Evolutionary conservation across 192 early-diverging fungal genomes (phyloP).

Genomic region (Geranomyces michiganensis): DNA sequence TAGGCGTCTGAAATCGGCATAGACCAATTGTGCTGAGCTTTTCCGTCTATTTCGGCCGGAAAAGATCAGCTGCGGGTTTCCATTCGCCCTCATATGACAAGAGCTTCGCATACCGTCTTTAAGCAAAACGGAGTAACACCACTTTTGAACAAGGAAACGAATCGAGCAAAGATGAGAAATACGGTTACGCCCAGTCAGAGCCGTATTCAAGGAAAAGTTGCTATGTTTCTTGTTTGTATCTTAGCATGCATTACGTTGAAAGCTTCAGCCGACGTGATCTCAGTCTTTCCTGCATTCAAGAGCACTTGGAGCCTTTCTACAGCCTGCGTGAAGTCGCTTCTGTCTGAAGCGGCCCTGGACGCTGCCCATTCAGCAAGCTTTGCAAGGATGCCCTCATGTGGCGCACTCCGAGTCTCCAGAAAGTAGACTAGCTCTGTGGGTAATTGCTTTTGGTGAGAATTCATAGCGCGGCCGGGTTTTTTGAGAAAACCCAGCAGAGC

Average conservation of each 20-base stretch:
- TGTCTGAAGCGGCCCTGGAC: neutral
- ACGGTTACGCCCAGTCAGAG: neutral
- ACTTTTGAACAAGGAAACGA: neutral
- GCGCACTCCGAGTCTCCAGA: neutral
- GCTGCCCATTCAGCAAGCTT: neutral
- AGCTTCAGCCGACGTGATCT: neutral
- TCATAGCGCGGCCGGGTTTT: no score
- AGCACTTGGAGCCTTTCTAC: neutral
- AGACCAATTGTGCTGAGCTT: no score
- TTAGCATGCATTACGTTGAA: neutral
- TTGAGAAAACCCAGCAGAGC: no score
- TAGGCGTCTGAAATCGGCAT: no score
- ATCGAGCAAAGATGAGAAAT: neutral
- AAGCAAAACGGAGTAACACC: neutral
- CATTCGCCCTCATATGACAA: neutral
- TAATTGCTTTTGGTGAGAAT: neutral
- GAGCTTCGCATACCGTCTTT: neutral
- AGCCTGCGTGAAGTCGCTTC: neutral
- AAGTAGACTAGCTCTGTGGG: neutral
- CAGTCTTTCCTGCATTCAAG: neutral
- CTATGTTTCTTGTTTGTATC: neutral
- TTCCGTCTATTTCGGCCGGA: no score
- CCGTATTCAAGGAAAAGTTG: no score
- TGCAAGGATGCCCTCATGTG: slow-evolving; percentile 1
- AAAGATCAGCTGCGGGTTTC: no score